phyloP scores from a whole-genome alignment of 2,329 filamentous ascomycete species.

The Eurotiales sp. region DNA sequence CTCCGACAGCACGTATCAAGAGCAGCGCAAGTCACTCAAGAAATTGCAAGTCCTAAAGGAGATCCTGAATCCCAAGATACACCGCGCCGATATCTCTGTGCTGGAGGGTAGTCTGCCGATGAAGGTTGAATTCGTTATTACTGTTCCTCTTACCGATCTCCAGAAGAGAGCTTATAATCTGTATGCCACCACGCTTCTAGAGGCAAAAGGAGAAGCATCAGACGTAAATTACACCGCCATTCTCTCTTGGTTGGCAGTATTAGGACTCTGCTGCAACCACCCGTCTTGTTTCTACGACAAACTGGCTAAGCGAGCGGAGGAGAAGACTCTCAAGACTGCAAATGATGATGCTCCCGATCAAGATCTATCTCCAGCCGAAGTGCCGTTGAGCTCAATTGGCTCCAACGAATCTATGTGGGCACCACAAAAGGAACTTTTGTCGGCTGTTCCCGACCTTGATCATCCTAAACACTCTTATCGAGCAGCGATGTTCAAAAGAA shows the following conservation, averaged over 20 bases:
- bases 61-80: constrained; percentile 72
- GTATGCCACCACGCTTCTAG: constrained; percentile 44
- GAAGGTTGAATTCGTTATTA: constrained; percentile 80
- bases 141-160: constrained; percentile 62
- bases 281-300: constrained; percentile 52
- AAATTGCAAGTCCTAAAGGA: constrained; percentile 67
- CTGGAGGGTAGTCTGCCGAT: constrained; percentile 64
- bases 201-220: constrained; percentile 23
- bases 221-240: constrained; percentile 43
- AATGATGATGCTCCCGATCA: constrained; percentile 19
- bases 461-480: constrained; percentile 63
- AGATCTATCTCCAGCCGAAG: constrained; percentile 11
- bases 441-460: constrained; percentile 30
- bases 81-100: constrained; percentile 67
- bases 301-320: constrained; percentile 38
- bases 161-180: constrained; percentile 63
- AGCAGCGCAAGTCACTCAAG: constrained; percentile 60
- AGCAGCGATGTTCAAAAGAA: constrained; percentile 61
- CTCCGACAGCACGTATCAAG: constrained; percentile 54
- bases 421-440: constrained; percentile 28
- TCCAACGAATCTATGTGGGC: constrained; percentile 35
- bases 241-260: constrained; percentile 53
- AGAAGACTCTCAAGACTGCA: constrained; percentile 17
- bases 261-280: constrained; percentile 58
- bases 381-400: constrained; percentile 35